A percentile compares a stretch with the other conserved stretches of the same genome.
Conservation (phyloP, 208 protist species). For the Trypanosoma cruzi region DNA sequence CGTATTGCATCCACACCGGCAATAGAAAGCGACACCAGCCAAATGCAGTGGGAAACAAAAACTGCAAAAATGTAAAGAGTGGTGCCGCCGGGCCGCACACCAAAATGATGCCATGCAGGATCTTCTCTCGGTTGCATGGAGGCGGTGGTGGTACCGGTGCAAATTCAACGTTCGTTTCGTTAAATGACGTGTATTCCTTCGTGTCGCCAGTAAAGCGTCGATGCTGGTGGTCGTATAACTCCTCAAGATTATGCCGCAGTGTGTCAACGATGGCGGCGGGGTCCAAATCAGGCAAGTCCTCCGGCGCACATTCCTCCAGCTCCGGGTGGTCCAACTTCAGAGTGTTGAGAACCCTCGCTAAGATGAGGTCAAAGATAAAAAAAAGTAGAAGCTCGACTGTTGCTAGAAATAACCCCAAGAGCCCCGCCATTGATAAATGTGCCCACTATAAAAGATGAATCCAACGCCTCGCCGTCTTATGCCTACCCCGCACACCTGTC, state of each 20-base stretch:
- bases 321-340: conserved; percentile 66
- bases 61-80: conserved; percentile 36
- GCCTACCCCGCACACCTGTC: conserved; percentile 19
- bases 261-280: conserved; percentile 54
- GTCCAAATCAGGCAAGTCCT: conserved; percentile 67
- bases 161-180: conserved; percentile 3
- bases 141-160: not conserved
- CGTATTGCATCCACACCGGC: conserved; percentile 40
- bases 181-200: not conserved
- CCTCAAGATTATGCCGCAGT: conserved; percentile 49
- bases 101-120: conserved; percentile 59
- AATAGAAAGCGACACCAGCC: conserved; percentile 50
- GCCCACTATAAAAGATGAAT: not conserved
- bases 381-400: conserved; percentile 57
- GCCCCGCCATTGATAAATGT: not conserved
- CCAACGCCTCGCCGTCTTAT: conserved; percentile 2
- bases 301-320: conserved; percentile 70
- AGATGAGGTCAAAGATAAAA: conserved; percentile 60
- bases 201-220: conserved; percentile 25
- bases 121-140: conserved; percentile 25
- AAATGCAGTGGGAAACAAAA: conserved; percentile 44
- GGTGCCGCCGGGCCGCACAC: conserved; percentile 54
- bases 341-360: conserved; percentile 47
- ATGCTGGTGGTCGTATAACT: conserved; percentile 53
- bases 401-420: conserved; percentile 31